Conservation (phyloP, 78 protist species). For the Dictyostelium brefeldianum region DNA sequence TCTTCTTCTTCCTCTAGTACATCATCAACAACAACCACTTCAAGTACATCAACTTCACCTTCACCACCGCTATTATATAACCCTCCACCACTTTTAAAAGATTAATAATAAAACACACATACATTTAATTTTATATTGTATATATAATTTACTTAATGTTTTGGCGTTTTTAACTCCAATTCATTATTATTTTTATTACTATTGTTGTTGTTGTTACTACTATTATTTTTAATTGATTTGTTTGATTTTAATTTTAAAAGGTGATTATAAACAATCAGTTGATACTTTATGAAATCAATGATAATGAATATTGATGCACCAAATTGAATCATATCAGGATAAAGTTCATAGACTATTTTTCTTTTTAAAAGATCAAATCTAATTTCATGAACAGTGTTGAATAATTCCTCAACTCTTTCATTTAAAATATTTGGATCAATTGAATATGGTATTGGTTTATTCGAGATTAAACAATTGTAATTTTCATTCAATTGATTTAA, state of each 20-base stretch:
- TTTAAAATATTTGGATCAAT: slow-evolving; percentile 8
- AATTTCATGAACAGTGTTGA: background rate
- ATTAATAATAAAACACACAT: too few species aligned
- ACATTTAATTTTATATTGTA: too few species aligned
- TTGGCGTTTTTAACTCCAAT: too few species aligned
- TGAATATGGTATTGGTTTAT: background rate
- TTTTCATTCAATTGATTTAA: slow-evolving; percentile 11
- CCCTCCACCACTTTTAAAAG: too few species aligned
- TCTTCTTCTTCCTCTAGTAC: too few species aligned
- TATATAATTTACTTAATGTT: too few species aligned
- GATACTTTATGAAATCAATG: slow-evolving; percentile 29
- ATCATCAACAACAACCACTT: background rate
- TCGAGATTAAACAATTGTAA: background rate
- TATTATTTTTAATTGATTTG: background rate
- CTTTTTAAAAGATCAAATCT: slow-evolving; percentile 27
- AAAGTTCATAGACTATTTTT: slow-evolving; percentile 9
- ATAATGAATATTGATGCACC: slow-evolving; percentile 52
- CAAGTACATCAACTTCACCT: background rate
- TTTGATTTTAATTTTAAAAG: slow-evolving; percentile 5
- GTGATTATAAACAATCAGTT: slow-evolving; percentile 4
- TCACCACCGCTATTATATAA: background rate
- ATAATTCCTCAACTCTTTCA: background rate
- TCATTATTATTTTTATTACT: too few species aligned
- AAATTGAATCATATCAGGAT: slow-evolving; percentile 79
- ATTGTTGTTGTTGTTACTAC: background rate